Evolutionary conservation across 2,329 filamentous ascomycete species (phyloP).

Genomic region (Epichloe typhina): DNA sequence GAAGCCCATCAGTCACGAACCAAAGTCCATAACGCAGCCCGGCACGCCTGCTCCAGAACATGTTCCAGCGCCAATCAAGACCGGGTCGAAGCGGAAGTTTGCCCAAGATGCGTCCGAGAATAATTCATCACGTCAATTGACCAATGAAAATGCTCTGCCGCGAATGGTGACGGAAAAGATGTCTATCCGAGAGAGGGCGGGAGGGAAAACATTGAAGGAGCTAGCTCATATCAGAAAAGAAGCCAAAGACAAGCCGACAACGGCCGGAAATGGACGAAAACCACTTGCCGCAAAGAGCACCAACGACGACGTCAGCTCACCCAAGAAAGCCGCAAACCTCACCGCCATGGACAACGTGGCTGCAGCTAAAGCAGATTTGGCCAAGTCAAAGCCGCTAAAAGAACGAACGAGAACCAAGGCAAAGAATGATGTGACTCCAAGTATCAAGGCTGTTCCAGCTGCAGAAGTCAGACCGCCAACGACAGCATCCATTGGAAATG

Average conservation of each 20-base stretch:
- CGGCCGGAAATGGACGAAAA: constrained; percentile 24
- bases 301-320: constrained; percentile 46
- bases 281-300: constrained; percentile 44
- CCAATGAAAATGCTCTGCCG: constrained; percentile 17
- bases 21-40: not conserved
- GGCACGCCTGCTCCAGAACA: constrained; percentile 4
- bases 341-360: constrained; percentile 22
- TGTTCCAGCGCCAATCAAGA: constrained; percentile 22
- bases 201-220: constrained; percentile 33
- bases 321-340: constrained; percentile 34
- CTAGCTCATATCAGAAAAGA: constrained; percentile 29
- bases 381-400: constrained; percentile 14
- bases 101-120: constrained; percentile 40
- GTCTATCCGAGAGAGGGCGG: constrained; percentile 22
- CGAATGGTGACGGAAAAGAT: constrained; percentile 11
- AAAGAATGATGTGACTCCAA: constrained; percentile 13
- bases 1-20: not conserved
- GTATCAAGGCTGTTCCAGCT: constrained; percentile 10
- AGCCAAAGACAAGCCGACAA: constrained; percentile 19
- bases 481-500: constrained; percentile 6
- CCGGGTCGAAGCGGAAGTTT: constrained; percentile 45
- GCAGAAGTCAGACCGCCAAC: constrained; percentile 10
- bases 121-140: constrained; percentile 11
- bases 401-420: constrained; percentile 16
- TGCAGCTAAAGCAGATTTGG: constrained; percentile 24